Evolutionary conservation across 345 rosid species (phyloP).

Genomic region (Arabis hirsuta): DNA sequence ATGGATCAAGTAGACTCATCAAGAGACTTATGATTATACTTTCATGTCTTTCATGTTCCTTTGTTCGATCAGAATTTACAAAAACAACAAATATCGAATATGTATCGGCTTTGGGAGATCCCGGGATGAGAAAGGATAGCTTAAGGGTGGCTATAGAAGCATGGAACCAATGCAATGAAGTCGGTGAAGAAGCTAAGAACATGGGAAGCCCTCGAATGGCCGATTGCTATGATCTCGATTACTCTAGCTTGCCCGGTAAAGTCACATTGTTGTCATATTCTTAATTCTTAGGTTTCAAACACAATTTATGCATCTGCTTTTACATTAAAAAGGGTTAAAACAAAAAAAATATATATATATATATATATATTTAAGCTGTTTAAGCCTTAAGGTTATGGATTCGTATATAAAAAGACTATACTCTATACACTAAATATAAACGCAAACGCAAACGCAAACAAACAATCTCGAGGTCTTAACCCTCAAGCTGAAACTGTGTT

Average conservation of each 20-base stretch:
- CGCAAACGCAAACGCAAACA: neutral
- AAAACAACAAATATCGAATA: neutral
- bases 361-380: neutral
- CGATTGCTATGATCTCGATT: slow-evolving; percentile 68
- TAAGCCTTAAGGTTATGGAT: neutral
- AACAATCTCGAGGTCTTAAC: neutral
- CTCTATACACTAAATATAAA: too few species aligned
- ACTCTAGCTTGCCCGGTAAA: slow-evolving; percentile 40
- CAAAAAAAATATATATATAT: too few species aligned
- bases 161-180: slow-evolving; percentile 79
- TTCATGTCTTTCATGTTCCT: slow-evolving; percentile 32
- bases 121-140: slow-evolving; percentile 54
- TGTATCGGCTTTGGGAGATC: slow-evolving; percentile 44
- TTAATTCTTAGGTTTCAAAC: neutral
- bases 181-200: slow-evolving; percentile 59
- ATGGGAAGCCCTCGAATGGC: slow-evolving; percentile 84
- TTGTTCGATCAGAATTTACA: slow-evolving; percentile 25
- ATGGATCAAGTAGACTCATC: slow-evolving; percentile 24
- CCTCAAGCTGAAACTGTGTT: slow-evolving; percentile 19
- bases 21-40: slow-evolving; percentile 24
- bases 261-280: slow-evolving; percentile 15
- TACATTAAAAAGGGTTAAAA: neutral
- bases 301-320: neutral
- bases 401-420: neutral
- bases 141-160: slow-evolving; percentile 65